Evolutionary conservation across 345 rosid species (phyloP), one percentile per base, ranked within the genome.

Genomic region (Leavenworthia alabamica): DNA sequence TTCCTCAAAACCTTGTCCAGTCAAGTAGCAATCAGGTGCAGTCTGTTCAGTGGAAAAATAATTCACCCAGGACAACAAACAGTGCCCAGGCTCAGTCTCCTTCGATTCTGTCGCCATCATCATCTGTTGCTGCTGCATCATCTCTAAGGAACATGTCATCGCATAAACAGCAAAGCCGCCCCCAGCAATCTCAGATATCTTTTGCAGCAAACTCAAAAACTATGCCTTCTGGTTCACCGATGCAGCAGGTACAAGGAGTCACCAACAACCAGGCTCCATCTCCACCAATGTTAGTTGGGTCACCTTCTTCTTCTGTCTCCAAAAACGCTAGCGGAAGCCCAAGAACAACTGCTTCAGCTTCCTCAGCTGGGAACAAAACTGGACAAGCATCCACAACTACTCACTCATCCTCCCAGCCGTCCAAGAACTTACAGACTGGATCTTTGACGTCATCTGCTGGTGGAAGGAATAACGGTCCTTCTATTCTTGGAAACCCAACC

Each of bases 321-420:
- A 90, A 88, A 75, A 81, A 88, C 49, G 78, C 92, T 3, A 83
- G 97, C 39, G 99, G 95, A 53, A 90, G 96, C 71, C 99, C 97
- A 15, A 81, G 92, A 71, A 86, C 96, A 43, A 78, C 80, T 15
- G 65, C 80, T 44, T 75, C 91, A 5, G 57, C 73, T 44, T 59
- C 81, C 6, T 80, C 95, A 20, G n/a, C n/a, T n/a, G n/a, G n/a
- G n/a, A n/a, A n/a, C n/a, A n/a, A n/a, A n/a, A 68, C 75, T 56
- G 84, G 83, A 7, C 99, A 87, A 68, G 75, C 82, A 63, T 79
- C 74, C 16, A 50, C 95, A 4, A n/a, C 75, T 1, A 15, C 75
- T 2, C 70, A 83, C 27, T 60, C 85, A 26, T 75, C 92, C 17
- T 74, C 90, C 26, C 96, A 86, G 72, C 96, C 83, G 50, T 66